These are phyloP conservation scores for Sonneratia caseolaris DNA, from an alignment of 345 rosid genomes.

Conservation along the genomic window DNA sequence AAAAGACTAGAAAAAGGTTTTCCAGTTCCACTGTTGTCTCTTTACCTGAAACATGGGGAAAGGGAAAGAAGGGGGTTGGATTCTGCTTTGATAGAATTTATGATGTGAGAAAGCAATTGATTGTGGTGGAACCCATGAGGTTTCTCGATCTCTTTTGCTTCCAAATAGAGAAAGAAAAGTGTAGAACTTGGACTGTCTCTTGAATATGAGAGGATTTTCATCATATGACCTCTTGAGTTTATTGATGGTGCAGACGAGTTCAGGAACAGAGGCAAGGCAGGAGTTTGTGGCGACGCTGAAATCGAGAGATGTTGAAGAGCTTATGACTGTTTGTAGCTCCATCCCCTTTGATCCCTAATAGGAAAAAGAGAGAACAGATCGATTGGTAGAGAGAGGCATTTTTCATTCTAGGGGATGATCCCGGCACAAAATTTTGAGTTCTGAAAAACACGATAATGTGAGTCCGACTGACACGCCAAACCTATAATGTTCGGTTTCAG, in stretches of 20 bases:
- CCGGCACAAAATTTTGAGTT: neutral
- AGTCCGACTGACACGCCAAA: neutral
- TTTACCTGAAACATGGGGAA: too few relatives aligned
- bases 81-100: too few relatives aligned
- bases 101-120: too few relatives aligned
- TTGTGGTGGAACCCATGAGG: neutral
- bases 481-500: neutral
- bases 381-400: neutral
- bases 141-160: neutral
- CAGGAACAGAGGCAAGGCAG: constrained; percentile 72
- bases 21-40: too few relatives aligned
- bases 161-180: neutral
- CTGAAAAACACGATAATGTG: too few relatives aligned
- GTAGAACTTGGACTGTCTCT: neutral
- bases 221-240: neutral
- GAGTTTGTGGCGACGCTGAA: constrained; percentile 51
- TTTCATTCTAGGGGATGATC: neutral
- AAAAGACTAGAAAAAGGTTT: too few relatives aligned
- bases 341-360: too few relatives aligned
- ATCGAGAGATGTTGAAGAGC: neutral
- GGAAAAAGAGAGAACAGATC: neutral
- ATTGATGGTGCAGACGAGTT: constrained; percentile 32
- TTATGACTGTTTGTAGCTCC: neutral
- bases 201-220: neutral
- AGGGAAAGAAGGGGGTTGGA: too few relatives aligned